phyloP scores from a whole-genome alignment of 2,329 filamentous ascomycete genomes.

The Bipolaris oryzae region DNA sequence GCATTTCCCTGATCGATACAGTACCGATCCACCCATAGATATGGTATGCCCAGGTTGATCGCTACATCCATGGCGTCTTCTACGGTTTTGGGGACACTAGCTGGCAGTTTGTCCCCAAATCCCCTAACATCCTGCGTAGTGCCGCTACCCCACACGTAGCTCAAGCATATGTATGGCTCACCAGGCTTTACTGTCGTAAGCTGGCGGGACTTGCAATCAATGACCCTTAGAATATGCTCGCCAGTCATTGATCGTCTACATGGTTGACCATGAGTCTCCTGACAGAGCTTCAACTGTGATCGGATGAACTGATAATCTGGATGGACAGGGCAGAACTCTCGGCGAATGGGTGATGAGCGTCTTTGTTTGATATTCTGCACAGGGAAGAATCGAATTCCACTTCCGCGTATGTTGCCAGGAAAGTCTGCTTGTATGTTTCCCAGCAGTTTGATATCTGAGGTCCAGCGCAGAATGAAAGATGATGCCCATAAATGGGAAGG shows the following conservation, averaged over 20 bases:
- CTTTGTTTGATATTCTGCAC: not conserved
- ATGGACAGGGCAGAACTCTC: not conserved
- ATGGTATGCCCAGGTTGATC: not conserved
- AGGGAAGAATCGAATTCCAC: too few species aligned
- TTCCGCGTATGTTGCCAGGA: too few species aligned
- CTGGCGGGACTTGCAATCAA: not conserved
- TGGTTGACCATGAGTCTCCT: not conserved
- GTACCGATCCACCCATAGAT: conserved; percentile 11
- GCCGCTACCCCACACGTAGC: conserved; percentile 3
- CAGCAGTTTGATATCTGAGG: too few species aligned
- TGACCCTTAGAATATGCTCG: not conserved
- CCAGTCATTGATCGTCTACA: not conserved
- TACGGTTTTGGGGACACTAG: not conserved
- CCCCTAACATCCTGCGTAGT: not conserved
- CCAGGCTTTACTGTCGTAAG: not conserved
- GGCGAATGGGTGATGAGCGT: not conserved
- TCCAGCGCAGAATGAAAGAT: too few species aligned
- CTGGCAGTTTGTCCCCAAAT: not conserved
- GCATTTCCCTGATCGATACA: conserved; percentile 8
- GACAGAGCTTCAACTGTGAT: not conserved
- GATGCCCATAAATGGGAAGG: too few species aligned
- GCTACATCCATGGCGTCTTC: conserved; percentile 2
- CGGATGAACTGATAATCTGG: not conserved
- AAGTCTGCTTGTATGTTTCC: too few species aligned
- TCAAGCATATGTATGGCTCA: not conserved